phyloP scores from a whole-genome alignment of 805 yeast genomes.

The Cyberlindnera xishuangbannaensis region DNA sequence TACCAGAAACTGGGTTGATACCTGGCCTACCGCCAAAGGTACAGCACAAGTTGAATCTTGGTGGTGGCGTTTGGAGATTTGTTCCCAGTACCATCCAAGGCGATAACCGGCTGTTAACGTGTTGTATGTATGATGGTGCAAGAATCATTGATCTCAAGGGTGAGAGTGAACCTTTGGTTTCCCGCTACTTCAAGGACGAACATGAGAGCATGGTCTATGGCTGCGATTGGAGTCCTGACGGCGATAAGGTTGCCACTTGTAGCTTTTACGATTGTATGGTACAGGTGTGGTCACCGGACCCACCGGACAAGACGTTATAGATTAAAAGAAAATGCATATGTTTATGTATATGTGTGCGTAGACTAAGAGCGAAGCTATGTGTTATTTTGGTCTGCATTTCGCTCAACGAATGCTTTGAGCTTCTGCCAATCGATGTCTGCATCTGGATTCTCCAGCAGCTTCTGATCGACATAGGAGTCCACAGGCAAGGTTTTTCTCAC shows the following conservation, averaged over 20 bases:
- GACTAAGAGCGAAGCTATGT: no score
- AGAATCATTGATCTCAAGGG: slow-evolving; percentile 44
- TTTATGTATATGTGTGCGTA: no score
- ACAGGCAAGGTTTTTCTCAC: slow-evolving; percentile 59
- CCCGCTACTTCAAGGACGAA: slow-evolving; percentile 50
- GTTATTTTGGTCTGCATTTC: slow-evolving; percentile 31
- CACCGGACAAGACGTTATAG: not conserved
- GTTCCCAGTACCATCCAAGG: slow-evolving; percentile 47
- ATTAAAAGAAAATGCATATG: no score
- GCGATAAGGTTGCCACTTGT: slow-evolving; percentile 61
- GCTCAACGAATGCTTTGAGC: slow-evolving; percentile 39
- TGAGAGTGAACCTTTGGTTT: slow-evolving; percentile 24
- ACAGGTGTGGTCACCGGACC: slow-evolving; percentile 56
- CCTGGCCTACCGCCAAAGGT: slow-evolving; percentile 49
- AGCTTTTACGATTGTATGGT: slow-evolving; percentile 86
- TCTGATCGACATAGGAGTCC: slow-evolving; percentile 30
- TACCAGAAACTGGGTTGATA: slow-evolving; percentile 34
- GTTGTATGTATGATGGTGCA: slow-evolving; percentile 97
- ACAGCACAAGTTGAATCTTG: slow-evolving; percentile 44
- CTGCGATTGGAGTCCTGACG: slow-evolving; percentile 71
- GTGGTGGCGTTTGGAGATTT: slow-evolving; percentile 96
- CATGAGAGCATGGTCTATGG: slow-evolving; percentile 96
- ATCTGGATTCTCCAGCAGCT: slow-evolving; percentile 21
- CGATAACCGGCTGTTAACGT: slow-evolving; percentile 53
- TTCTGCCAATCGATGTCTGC: slow-evolving; percentile 38